Evolutionary conservation across 2,329 filamentous ascomycete genomes (phyloP), one percentile per base, ranked within the genome.

Genomic region (Penicillium decumbens): DNA sequence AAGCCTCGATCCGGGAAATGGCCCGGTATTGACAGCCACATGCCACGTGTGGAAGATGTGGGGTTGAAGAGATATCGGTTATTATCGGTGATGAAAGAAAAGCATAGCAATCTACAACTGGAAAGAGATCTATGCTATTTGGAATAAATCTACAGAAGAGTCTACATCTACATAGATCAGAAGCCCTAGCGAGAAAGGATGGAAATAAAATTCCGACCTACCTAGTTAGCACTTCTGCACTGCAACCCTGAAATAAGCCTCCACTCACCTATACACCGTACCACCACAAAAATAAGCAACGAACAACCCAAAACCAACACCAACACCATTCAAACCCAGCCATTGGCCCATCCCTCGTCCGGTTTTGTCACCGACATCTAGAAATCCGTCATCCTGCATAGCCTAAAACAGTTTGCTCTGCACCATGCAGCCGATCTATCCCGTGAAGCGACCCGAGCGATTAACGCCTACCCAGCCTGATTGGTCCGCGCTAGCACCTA

Each of bases 391-490:
- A 15, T 6, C 32, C 23, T 40, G 49, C 49, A 50, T 50, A 10
- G 5, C 44, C 32, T 41, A 35, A 41, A 32, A 49, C 35, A 44
- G 45, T 37, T 20, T 37, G 24, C 23, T 29, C 10, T 49, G 35
- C 10, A 30, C n/a, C 29, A 35, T 43, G 45, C 49, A 49, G 49
- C 45, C 40, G 40, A 43, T 51, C 40, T 25, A 40, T 44, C 49
- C 47, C 38, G 38, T 27, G 23, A 40, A 20, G 23, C 12, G 38
- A 39, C 37, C 37, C 37, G 10, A 39, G 37, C 37, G 13, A 40
- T 40, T 40, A 23, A 23, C 23, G 24, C 33, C 33, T 8, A 1
- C 6, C 23, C 3, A n/a, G 6, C 23, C 8, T 39, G 8, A 40
- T 40, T 40, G 12, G 12, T 3, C 3, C 38, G 38, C 38, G 38